Evolutionary conservation across 78 protist species (phyloP).

Genomic region (Dictyostelium capitatum): DNA sequence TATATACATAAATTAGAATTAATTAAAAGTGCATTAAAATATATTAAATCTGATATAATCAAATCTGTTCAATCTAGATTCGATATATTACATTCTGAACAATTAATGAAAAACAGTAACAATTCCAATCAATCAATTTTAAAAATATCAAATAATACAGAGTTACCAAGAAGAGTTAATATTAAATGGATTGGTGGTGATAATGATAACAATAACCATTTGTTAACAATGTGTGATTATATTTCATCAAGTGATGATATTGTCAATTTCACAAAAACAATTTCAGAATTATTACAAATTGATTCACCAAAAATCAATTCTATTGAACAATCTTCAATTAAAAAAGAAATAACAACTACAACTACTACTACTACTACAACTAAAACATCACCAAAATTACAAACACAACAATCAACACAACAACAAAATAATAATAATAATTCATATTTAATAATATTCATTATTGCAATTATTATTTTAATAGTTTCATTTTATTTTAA

Average conservation of each 20-base stretch:
- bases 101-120: neutral
- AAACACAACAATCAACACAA: neutral
- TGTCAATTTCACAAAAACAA: neutral
- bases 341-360: neutral
- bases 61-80: neutral
- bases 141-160: neutral
- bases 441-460: neutral
- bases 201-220: too few species aligned
- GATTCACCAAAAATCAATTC: neutral
- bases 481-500: neutral
- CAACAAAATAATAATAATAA: conserved; percentile 5
- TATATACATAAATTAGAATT: conserved; percentile 3
- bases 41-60: neutral
- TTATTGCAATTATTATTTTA: neutral
- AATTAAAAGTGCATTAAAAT: neutral
- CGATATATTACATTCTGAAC: neutral
- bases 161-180: conserved; percentile 30
- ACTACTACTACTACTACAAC: neutral
- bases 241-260: neutral
- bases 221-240: conserved; percentile 4
- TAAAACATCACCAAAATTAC: neutral
- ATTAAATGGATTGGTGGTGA: neutral
- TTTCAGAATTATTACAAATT: conserved; percentile 11
- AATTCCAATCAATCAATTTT: neutral
- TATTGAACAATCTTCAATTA: neutral